Evolutionary conservation across 129 eudicot species (phyloP), one percentile per base, ranked within the genome.

Genomic region (Saussurea involucrata): DNA sequence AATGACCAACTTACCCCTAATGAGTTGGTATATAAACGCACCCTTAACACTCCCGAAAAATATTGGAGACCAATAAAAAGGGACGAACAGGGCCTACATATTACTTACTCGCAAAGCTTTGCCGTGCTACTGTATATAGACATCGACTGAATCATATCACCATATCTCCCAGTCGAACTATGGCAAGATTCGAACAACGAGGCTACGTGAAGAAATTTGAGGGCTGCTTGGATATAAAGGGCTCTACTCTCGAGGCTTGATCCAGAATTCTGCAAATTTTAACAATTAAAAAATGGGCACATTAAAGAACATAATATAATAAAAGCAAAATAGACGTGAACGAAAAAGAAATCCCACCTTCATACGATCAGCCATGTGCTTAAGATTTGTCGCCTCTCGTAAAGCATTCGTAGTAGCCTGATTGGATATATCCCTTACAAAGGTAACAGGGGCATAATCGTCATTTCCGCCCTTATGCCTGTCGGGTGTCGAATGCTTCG

Each of bases 291-390:
- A 40, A 18, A 69, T 32, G 58, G 29, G 29, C 29, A n/a, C n/a
- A n/a, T n/a, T n/a, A n/a, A n/a, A n/a, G n/a, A n/a, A n/a, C n/a
- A n/a, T n/a, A n/a, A n/a, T n/a, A n/a, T n/a, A n/a, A n/a, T n/a
- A n/a, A n/a, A n/a, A n/a, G n/a, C n/a, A n/a, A n/a, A n/a, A n/a
- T n/a, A n/a, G n/a, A n/a, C n/a, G n/a, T 13, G 20, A 31, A 31
- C 0, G 8, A 21, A 63, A 42, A 37, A 75, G 0, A 6, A 66
- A 53, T 49, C 15, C 40, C 79, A 95, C 99, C 99, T 95, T 95
- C 20, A 83, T 83, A 42, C 99, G 99, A 80, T 95, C 99, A 73
- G 99, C 99, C 75, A 88, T 84, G 81, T 92, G 99, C 70, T 95
- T 95, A 60, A 95, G 96, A 82, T 82, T 89, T 64, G 78, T 95